Percentiles rank a stretch among this genome's conserved stretches.
Evolutionary conservation across 495 filamentous ascomycete species (phyloP).

Genomic region (Eremomyces bilateralis): DNA sequence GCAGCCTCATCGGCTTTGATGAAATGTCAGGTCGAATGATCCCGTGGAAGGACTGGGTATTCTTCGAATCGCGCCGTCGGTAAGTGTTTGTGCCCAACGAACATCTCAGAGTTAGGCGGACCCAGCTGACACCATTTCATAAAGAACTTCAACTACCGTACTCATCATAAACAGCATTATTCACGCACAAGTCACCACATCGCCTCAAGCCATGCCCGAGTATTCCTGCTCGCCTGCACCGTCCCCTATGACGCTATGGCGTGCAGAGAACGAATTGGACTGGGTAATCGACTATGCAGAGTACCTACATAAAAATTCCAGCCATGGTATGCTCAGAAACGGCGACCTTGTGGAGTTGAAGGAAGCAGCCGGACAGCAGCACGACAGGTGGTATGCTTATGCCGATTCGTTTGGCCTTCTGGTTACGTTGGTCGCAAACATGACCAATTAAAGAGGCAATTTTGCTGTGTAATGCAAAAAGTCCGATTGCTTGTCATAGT

Average conservation of each 20-base stretch:
- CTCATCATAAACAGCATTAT: slow-evolving; percentile 1
- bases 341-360: not conserved
- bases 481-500: too few relatives aligned
- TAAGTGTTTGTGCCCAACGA: not conserved
- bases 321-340: not conserved
- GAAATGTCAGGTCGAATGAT: not conserved
- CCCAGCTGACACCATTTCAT: not conserved
- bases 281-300: not conserved
- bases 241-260: not conserved
- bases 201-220: not conserved
- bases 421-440: not conserved
- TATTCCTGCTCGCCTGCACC: slow-evolving; percentile 1
- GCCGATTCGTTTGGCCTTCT: not conserved
- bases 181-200: not conserved
- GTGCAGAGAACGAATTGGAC: slow-evolving; percentile 1
- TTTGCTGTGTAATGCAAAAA: too few relatives aligned
- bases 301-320: not conserved
- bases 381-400: not conserved
- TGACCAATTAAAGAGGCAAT: not conserved
- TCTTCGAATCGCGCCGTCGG: not conserved
- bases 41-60: not conserved
- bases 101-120: not conserved
- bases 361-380: not conserved
- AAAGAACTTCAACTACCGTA: not conserved
- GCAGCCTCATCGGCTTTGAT: not conserved